Conservation (phyloP, 768 basidiomycete species). For the Mycena polygramma region DNA sequence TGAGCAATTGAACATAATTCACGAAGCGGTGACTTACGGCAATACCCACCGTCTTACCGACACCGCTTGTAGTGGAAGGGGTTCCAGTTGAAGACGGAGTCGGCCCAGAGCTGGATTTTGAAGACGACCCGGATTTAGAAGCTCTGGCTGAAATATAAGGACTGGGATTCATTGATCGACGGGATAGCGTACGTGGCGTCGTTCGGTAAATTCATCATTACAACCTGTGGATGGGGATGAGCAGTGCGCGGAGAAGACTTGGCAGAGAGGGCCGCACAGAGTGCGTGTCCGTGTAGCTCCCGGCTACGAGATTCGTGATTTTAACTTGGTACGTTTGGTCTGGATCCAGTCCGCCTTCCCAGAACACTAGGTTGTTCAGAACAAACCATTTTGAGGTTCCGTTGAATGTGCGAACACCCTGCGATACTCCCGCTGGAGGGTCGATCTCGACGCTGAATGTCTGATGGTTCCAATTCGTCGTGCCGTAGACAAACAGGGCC, state of each 20-base stretch:
- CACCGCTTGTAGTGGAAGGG: constrained; percentile 4
- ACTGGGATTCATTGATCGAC: not conserved
- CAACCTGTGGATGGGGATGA: constrained; percentile 15
- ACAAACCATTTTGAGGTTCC: constrained; percentile 42
- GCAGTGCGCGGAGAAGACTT: too few relatives aligned
- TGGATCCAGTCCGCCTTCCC: constrained; percentile 38
- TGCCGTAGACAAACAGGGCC: constrained; percentile 37
- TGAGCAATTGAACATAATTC: not conserved
- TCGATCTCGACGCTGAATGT: constrained; percentile 32
- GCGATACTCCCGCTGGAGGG: constrained; percentile 36
- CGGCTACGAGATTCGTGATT: constrained; percentile 28
- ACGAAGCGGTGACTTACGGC: constrained; percentile 15
- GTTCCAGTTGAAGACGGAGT: not conserved
- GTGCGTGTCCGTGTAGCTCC: constrained; percentile 32
- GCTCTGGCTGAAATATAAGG: constrained; percentile 7
- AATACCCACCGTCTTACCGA: constrained; percentile 29
- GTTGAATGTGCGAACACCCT: constrained; percentile 37
- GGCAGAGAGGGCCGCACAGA: constrained; percentile 10
- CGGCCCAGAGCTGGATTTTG: not conserved
- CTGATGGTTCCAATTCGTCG: constrained; percentile 37
- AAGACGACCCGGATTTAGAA: too few relatives aligned
- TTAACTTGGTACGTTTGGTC: constrained; percentile 35
- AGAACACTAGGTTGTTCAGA: constrained; percentile 36
- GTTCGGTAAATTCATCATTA: constrained; percentile 34
- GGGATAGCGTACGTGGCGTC: constrained; percentile 2